Percentiles rank a stretch among this genome's conserved stretches.
phyloP scores from a whole-genome alignment of 306 rosid genomes.

The Aeschynomene evenia region DNA sequence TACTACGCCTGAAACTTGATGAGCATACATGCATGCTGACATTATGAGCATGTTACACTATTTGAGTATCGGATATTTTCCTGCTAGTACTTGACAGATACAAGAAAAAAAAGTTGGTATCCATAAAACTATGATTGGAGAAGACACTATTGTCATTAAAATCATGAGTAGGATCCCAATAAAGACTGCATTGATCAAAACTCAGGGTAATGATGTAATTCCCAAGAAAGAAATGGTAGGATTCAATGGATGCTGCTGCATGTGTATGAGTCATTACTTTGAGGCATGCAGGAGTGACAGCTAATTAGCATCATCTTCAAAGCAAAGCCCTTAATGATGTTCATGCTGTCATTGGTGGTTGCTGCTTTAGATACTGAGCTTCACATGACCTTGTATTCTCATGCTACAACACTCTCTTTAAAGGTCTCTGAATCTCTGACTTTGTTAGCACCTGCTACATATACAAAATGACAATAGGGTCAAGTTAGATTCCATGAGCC shows the following conservation, averaged over 20 bases:
- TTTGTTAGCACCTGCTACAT: slow-evolving; percentile 36
- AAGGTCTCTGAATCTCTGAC: slow-evolving; percentile 36
- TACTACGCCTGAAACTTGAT: not conserved
- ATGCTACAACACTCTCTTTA: slow-evolving; percentile 37
- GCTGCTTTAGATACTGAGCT: not conserved
- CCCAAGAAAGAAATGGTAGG: not conserved
- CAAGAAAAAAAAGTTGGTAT: not conserved
- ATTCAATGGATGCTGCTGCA: slow-evolving; percentile 14
- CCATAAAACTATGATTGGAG: not conserved
- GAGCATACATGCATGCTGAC: slow-evolving; percentile 11
- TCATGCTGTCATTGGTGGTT: slow-evolving; percentile 2
- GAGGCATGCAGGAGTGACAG: not conserved
- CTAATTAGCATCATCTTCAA: not conserved
- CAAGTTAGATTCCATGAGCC: slow-evolving; percentile 5
- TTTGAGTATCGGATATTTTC: not conserved
- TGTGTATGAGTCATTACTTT: not conserved
- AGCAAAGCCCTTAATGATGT: not conserved
- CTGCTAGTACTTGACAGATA: not conserved
- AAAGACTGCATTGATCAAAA: not conserved
- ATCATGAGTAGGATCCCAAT: not conserved
- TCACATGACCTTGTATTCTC: slow-evolving; percentile 21
- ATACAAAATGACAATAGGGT: slow-evolving; percentile 21
- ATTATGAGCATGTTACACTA: not conserved
- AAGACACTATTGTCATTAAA: not conserved
- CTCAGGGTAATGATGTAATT: not conserved